Evolutionary conservation across 2,329 filamentous ascomycete genomes (phyloP).

Genomic region (Pseudogymnoascus sp.): DNA sequence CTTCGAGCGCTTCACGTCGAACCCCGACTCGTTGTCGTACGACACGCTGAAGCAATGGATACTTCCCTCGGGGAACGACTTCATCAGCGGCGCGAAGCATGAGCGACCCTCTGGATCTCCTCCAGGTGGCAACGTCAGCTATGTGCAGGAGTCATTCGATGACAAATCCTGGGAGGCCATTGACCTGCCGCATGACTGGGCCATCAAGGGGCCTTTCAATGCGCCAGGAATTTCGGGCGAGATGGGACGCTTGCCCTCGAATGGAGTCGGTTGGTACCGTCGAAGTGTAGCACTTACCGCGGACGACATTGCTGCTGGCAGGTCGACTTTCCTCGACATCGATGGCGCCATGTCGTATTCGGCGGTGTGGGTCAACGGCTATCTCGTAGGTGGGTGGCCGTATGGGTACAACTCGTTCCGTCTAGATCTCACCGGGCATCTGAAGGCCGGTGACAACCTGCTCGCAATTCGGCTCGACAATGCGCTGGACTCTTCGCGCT

Average conservation of each 20-base stretch:
- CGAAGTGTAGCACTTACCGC: constrained; percentile 30
- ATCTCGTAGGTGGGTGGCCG: constrained; percentile 16
- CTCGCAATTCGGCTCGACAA: constrained; percentile 47
- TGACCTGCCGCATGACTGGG: constrained; percentile 43
- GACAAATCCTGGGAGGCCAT: constrained; percentile 37
- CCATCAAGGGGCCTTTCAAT: constrained; percentile 40
- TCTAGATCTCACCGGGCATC: constrained; percentile 41
- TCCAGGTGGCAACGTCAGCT: constrained; percentile 28
- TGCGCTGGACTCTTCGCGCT: constrained; percentile 40
- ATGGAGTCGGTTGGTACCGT: constrained; percentile 50
- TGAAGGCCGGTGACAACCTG: constrained; percentile 32
- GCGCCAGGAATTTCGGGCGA: constrained; percentile 31
- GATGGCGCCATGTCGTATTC: constrained; percentile 17
- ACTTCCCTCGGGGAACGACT: constrained; percentile 35
- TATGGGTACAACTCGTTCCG: constrained; percentile 35
- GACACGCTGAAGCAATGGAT: constrained; percentile 36
- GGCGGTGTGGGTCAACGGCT: constrained; percentile 16
- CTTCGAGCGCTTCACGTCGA: constrained; percentile 31
- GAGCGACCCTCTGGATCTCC: constrained; percentile 26
- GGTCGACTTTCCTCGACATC: constrained; percentile 37
- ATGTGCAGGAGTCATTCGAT: constrained; percentile 31
- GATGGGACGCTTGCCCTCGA: constrained; percentile 39
- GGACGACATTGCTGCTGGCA: constrained; percentile 27
- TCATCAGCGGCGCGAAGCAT: constrained; percentile 31
- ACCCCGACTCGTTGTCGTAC: constrained; percentile 33